Evolutionary conservation across 1,139 yeast species (phyloP), one percentile per base, ranked within the genome.

Genomic region (Magnusiomyces magnusii): DNA sequence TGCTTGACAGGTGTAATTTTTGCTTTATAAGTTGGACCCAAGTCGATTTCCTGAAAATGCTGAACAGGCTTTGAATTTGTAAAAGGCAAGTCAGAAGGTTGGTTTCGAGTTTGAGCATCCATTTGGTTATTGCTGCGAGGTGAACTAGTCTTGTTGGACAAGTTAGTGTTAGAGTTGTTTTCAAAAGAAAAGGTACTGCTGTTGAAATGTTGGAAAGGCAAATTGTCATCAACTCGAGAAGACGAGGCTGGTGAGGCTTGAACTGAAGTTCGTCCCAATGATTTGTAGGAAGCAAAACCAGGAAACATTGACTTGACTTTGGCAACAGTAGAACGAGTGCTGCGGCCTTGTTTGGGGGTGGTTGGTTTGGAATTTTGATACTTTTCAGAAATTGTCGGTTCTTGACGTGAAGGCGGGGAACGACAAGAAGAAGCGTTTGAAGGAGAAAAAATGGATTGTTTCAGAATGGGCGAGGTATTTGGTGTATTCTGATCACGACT

Each of bases 221-320:
- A 34, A 42, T 17, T 17, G 41, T 50, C 36, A 28, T 17, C 39
- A 31, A 23, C 23, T 19, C 24, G 19, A 50, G 23, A 41, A 7
- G 13, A 31, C 13, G 25, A 24, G 31, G 53, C 17, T 17, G 39
- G 27, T 9, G 2, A 41, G 24, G n/a, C 2, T 9, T 44, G 49
- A 5, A 5, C 39, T 27, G 19, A 54, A 23, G 47, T 24, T 36
- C 57, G 57, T 47, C 53, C 51, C 19, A 59, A 39, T 2, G 61
- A 52, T 47, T 57, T 59, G 51, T 57, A 57, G 13, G 51, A 51
- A 21, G 58, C 51, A 50, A 59, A 57, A n/a, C 61, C 59, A 13
- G 61, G 61, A 39, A 59, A 59, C 60, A 59, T 59, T 36, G 52
- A 57, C 27, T 57, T 53, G 17, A 59, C 61, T 39, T 59, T 59